These are phyloP conservation scores for Aspergillus nanangensis DNA, from an alignment of 495 filamentous ascomycete genomes.

Conservation along the genomic window DNA sequence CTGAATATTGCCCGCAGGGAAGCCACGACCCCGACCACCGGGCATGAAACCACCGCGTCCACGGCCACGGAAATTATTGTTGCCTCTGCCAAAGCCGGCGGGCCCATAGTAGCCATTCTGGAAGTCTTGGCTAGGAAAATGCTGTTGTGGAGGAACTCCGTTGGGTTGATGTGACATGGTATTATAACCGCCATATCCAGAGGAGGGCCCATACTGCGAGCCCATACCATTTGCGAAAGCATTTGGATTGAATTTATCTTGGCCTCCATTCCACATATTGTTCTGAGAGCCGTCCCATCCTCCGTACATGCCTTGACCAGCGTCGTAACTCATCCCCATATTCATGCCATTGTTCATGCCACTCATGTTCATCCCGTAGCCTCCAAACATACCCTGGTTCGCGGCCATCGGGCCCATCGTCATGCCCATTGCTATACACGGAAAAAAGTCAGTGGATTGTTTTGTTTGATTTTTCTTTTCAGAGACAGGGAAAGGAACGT, in stretches of 20 bases:
- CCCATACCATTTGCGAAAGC: conserved; percentile 75
- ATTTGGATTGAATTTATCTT: conserved; percentile 65
- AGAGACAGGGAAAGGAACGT: conserved; percentile 30
- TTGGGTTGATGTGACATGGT: conserved; percentile 52
- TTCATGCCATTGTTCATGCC: conserved; percentile 89
- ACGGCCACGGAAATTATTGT: conserved; percentile 62
- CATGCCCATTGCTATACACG: conserved; percentile 66
- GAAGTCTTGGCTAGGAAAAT: conserved; percentile 52
- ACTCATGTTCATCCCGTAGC: conserved; percentile 88
- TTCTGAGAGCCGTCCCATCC: conserved; percentile 58
- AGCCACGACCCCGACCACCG: conserved; percentile 51
- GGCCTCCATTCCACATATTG: conserved; percentile 71
- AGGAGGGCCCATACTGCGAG: conserved; percentile 77
- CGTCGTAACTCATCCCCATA: conserved; percentile 72
- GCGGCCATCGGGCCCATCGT: conserved; percentile 86
- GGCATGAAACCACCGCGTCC: conserved; percentile 48
- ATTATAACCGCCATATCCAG: conserved; percentile 73
- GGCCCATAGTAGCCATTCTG: conserved; percentile 61
- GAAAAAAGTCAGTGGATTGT: conserved; percentile 10
- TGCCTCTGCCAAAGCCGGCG: conserved; percentile 50
- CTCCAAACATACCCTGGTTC: conserved; percentile 82
- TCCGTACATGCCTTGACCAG: conserved; percentile 58
- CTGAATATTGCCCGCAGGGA: conserved; percentile 32
- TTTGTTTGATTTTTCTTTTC: not conserved
- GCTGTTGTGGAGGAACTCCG: conserved; percentile 48